Conservation (phyloP, 805 yeast genomes). For the Huiozyma sinensis region DNA sequence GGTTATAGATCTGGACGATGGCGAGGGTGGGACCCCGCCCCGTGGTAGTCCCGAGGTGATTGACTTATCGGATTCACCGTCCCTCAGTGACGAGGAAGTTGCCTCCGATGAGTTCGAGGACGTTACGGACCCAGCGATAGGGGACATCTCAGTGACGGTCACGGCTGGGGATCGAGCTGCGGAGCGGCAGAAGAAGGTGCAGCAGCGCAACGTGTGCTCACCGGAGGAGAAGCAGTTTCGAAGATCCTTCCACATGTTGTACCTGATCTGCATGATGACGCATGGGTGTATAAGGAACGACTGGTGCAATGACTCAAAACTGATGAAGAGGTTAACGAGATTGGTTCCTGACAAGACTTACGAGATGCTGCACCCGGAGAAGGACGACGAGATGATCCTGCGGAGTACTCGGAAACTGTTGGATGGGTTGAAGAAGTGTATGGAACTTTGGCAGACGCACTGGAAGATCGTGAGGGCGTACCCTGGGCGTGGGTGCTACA, state of each 20-base stretch:
- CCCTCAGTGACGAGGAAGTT: slow-evolving; percentile 13
- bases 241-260: slow-evolving; percentile 44
- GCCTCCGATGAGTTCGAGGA: slow-evolving; percentile 22
- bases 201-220: slow-evolving; percentile 30
- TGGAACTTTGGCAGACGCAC: slow-evolving; percentile 48
- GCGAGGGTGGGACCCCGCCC: background rate
- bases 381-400: slow-evolving; percentile 29
- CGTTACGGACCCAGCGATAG: slow-evolving; percentile 9
- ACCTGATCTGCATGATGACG: slow-evolving; percentile 45
- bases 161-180: slow-evolving; percentile 8
- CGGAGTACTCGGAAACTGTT: slow-evolving; percentile 52
- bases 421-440: slow-evolving; percentile 62
- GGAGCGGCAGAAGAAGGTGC: slow-evolving; percentile 9
- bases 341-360: slow-evolving; percentile 39
- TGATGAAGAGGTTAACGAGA: slow-evolving; percentile 33
- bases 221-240: slow-evolving; percentile 49
- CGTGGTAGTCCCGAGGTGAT: background rate
- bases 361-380: slow-evolving; percentile 39
- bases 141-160: slow-evolving; percentile 23
- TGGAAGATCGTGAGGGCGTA: slow-evolving; percentile 37
- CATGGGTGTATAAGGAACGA: slow-evolving; percentile 62
- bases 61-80: background rate
- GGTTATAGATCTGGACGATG: background rate
- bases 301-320: slow-evolving; percentile 52
- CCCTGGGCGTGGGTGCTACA: slow-evolving; percentile 27